Base-by-base conservation (phyloP, 2,329 filamentous ascomycete species). In the Penicillium sp. region DNA sequence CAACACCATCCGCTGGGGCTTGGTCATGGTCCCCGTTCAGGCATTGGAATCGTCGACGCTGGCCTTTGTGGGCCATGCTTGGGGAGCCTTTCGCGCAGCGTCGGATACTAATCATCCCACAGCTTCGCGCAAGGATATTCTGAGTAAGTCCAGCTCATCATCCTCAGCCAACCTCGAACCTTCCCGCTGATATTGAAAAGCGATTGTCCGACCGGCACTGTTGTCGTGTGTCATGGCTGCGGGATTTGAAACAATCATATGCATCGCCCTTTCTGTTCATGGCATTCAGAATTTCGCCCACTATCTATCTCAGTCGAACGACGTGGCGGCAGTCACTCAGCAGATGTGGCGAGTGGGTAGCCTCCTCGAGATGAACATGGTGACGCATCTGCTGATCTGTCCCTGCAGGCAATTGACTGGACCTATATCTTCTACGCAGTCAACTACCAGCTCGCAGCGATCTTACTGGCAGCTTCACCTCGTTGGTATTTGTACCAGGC, bases 21-120 rank as follows among this genome's bases (percentile, higher is more conserved):
- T 88, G 1, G 71, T 88, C 28, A 89, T 88, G 84, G 83, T 88
- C 0, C 84, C 84, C 0, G 81, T 88, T 0, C 77, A 81, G 51
- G 76, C 83, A 0, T 70, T 88, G 0, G 83, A 89, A 63, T 79
- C 80, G 2, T 84, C 84, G 0, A 74, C 81, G 0, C 67, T 85
- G 0, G 73, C 81, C 0, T 88, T 87, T 57, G 73, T 86, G 12
- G 83, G 84, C 0, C 84, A 88, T 54, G 67, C 66, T 1, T 88
- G 84, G 84, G 83, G 83, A 0, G 52, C 63, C 13, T 78, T 53
- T n/a, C 50, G 52, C 34, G 39, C 38, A 26, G 24, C n/a, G 9
- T 33, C 25, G 27, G 11, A 34, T 11, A 49, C 29, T 4, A 27
- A 33, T 29, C 34, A 43, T 5, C 29, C 44, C 9, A 36, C 5